Conservation (phyloP, 106 monocot genomes). For the Gastrodia elata region DNA sequence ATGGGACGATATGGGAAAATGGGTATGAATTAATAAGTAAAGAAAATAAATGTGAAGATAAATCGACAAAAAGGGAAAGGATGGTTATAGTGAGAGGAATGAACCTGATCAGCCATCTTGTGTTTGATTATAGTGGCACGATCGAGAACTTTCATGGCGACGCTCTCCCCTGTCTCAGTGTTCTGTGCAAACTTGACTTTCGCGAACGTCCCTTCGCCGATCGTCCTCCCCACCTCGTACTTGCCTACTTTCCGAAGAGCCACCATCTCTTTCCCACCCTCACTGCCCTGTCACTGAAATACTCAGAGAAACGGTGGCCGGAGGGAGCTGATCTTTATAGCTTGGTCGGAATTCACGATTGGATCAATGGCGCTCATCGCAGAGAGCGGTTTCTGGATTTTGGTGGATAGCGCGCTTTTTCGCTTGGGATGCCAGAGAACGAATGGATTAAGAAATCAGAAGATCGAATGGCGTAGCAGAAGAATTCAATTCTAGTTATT, state of each 20-base stretch:
- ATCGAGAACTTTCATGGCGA: constrained; percentile 75
- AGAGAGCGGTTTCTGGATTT: neutral
- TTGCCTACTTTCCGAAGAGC: constrained; percentile 51
- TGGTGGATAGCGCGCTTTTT: neutral
- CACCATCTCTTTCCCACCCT: constrained; percentile 15
- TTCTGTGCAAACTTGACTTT: constrained; percentile 86
- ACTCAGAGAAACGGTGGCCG: neutral
- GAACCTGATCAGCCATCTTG: constrained; percentile 73
- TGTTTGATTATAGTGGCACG: constrained; percentile 67
- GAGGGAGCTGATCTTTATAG: neutral
- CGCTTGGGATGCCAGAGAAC: neutral
- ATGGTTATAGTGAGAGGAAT: neutral
- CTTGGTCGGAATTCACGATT: neutral
- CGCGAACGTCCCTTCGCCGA: constrained; percentile 74
- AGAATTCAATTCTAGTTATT: no score
- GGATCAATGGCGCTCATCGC: neutral
- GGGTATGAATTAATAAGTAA: no score
- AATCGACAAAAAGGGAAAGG: neutral
- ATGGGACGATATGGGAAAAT: neutral
- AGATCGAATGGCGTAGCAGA: no score
- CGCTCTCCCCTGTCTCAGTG: constrained; percentile 74
- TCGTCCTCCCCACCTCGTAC: constrained; percentile 77
- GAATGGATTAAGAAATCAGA: no score
- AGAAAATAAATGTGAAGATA: neutral
- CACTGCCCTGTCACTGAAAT: constrained; percentile 2